Evolutionary conservation across 768 basidiomycete species (phyloP).

Genomic region (Agaricus sinodeliciosus): DNA sequence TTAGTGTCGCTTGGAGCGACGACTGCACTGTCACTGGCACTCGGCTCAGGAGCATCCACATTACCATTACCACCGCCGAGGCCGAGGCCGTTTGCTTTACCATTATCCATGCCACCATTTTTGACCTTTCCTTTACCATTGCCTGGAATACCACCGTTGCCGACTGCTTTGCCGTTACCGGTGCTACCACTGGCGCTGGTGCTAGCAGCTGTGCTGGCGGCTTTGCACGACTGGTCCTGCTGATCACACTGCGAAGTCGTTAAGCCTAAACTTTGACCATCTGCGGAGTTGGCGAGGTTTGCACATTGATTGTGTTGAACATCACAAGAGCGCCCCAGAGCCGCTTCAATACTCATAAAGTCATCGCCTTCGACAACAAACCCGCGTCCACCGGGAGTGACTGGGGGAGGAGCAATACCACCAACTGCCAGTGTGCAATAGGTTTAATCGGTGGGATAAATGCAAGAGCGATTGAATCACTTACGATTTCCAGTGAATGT

Average conservation of each 20-base stretch:
- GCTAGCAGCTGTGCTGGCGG: constrained; percentile 19
- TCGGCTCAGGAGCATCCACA: too few species aligned
- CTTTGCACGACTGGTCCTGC: constrained; percentile 27
- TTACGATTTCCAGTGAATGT: constrained; percentile 44
- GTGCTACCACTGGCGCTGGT: neutral
- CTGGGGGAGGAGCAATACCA: constrained; percentile 35
- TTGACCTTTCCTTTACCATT: too few species aligned
- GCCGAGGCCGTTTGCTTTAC: too few species aligned
- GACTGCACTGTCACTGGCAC: too few species aligned
- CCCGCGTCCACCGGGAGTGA: constrained; percentile 37
- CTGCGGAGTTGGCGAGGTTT: constrained; percentile 40
- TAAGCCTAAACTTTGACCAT: constrained; percentile 27
- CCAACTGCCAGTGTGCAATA: constrained; percentile 26
- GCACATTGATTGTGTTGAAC: constrained; percentile 53
- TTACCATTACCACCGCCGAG: too few species aligned
- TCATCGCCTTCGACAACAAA: constrained; percentile 38
- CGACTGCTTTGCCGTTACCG: too few species aligned
- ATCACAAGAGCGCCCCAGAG: constrained; percentile 54
- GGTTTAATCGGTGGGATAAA: neutral
- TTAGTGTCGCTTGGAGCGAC: too few species aligned
- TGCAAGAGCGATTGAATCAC: constrained; percentile 10
- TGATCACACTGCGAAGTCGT: constrained; percentile 32
- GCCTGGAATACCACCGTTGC: too few species aligned
- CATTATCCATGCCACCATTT: too few species aligned
- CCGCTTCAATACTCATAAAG: constrained; percentile 42